phyloP scores from a whole-genome alignment of 495 filamentous ascomycete genomes.

The Ascodesmis nigricans region DNA sequence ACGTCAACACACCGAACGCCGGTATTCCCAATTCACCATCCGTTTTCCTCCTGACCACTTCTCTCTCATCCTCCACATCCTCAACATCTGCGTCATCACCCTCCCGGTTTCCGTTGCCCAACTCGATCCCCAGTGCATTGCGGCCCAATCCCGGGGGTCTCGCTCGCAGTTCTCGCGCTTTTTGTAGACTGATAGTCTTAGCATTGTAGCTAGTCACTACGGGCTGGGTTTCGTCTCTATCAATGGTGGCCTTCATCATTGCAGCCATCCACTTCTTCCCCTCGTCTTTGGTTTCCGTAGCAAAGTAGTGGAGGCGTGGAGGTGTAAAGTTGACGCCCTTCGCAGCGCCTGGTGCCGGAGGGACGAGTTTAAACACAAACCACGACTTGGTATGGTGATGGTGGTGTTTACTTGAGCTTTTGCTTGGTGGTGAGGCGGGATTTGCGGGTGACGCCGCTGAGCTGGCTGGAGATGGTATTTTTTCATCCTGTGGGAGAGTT shows the following conservation, averaged over 20 bases:
- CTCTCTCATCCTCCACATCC: constrained; percentile 9
- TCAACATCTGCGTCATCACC: constrained; percentile 8
- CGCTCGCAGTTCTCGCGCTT: constrained; percentile 61
- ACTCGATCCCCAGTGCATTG: constrained; percentile 5
- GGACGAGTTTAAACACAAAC: constrained; percentile 97
- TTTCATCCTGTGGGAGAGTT: too few species aligned
- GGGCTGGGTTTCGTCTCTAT: constrained; percentile 57
- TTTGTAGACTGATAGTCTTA: constrained; percentile 72
- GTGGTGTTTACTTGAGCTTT: constrained; percentile 26
- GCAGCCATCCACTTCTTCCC: constrained; percentile 97
- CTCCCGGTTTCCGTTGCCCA: constrained; percentile 5
- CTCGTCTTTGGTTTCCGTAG: constrained; percentile 68
- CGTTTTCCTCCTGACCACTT: constrained; percentile 7
- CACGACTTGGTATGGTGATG: constrained; percentile 10
- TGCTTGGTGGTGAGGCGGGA: too few species aligned
- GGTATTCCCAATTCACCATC: too few species aligned
- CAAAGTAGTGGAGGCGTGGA: constrained; percentile 91
- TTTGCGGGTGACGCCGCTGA: too few species aligned
- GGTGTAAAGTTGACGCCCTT: constrained; percentile 93
- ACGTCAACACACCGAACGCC: too few species aligned
- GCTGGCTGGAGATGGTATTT: too few species aligned
- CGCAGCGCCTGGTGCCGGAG: constrained; percentile 66
- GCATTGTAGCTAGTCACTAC: constrained; percentile 85
- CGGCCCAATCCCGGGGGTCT: constrained; percentile 38
- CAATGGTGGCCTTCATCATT: constrained; percentile 96